phyloP scores from a whole-genome alignment of 2,329 filamentous ascomycete species.

The Tolypocladium tundrense region DNA sequence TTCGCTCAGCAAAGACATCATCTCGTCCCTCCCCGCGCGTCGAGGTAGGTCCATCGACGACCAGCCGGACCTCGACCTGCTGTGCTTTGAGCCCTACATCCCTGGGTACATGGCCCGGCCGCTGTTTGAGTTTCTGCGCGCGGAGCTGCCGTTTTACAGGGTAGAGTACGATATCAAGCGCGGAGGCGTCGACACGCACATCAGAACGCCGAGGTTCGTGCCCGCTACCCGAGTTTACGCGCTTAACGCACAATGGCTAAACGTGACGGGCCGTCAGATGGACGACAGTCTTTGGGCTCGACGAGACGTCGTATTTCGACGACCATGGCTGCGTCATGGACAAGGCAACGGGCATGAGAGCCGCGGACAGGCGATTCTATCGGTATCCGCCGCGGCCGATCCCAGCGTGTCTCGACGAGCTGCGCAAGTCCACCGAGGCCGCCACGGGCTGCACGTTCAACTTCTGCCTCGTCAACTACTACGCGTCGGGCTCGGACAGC shows the following conservation, averaged over 20 bases:
- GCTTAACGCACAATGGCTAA: background rate
- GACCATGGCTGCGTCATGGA: conserved; percentile 31
- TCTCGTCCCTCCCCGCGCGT: conserved; percentile 37
- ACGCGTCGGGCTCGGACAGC: conserved; percentile 64
- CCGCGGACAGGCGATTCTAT: conserved; percentile 41
- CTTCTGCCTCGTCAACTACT: conserved; percentile 76
- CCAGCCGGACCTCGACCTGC: conserved; percentile 59
- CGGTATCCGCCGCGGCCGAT: conserved; percentile 56
- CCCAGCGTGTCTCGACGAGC: conserved; percentile 55
- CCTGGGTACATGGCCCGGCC: conserved; percentile 42
- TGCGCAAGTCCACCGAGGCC: conserved; percentile 53
- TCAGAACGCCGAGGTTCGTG: conserved; percentile 40
- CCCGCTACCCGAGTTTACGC: background rate
- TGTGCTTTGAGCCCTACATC: conserved; percentile 69
- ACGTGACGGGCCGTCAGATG: conserved; percentile 15
- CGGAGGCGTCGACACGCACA: conserved; percentile 48
- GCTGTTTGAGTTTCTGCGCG: conserved; percentile 61
- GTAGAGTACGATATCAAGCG: conserved; percentile 65
- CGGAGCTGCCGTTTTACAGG: conserved; percentile 65
- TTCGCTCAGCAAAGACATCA: conserved; percentile 26
- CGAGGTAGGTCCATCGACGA: conserved; percentile 50
- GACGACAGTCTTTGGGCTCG: conserved; percentile 48
- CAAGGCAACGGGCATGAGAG: conserved; percentile 27
- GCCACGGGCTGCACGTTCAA: conserved; percentile 62
- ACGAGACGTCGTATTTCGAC: conserved; percentile 53